A percentile compares a stretch with the other conserved stretches of the same genome.
phyloP scores from a whole-genome alignment of 331 rosid species.

The Quercus tomentella region DNA sequence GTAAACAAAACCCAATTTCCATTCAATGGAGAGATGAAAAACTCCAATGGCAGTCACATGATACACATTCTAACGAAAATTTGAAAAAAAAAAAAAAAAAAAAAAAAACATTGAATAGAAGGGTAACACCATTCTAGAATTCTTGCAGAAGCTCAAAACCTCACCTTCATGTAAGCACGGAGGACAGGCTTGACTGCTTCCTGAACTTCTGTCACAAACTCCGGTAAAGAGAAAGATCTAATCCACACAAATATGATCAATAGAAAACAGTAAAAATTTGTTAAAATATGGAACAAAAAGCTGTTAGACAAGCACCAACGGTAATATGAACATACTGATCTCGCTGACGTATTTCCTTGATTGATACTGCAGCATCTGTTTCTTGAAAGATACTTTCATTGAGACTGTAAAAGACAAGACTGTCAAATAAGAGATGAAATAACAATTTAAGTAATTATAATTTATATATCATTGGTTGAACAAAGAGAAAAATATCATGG shows the following conservation, averaged over 20 bases:
- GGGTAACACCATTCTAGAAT: conserved; percentile 7
- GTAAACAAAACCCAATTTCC: conserved; percentile 7
- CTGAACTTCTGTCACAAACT: conserved; percentile 78
- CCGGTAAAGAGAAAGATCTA: conserved; percentile 78
- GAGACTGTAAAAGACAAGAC: conserved; percentile 45
- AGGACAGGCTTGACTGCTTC: conserved; percentile 87
- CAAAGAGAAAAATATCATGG: not conserved
- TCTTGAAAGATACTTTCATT: conserved; percentile 86
- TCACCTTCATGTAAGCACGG: conserved; percentile 76
- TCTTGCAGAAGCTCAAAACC: conserved; percentile 14
- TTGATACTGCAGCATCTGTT: conserved; percentile 78
- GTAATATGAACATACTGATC: conserved; percentile 68
- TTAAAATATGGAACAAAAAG: conserved; percentile 4
- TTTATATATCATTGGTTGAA: not conserved
- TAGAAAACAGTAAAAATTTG: conserved; percentile 10
- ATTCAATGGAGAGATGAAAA: conserved; percentile 7
- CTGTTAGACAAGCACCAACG: conserved; percentile 12
- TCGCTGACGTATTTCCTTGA: conserved; percentile 80
- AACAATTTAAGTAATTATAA: not conserved
- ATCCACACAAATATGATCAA: conserved; percentile 11
- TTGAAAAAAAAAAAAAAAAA: not conserved
- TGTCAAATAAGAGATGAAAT: not conserved
- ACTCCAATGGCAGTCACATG: conserved; percentile 3
- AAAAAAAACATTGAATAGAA: not conserved
- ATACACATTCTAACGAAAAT: conserved; percentile 1